Evolutionary conservation across 805 yeast species (phyloP).

Genomic region (Wickerhamiella shivajii): DNA sequence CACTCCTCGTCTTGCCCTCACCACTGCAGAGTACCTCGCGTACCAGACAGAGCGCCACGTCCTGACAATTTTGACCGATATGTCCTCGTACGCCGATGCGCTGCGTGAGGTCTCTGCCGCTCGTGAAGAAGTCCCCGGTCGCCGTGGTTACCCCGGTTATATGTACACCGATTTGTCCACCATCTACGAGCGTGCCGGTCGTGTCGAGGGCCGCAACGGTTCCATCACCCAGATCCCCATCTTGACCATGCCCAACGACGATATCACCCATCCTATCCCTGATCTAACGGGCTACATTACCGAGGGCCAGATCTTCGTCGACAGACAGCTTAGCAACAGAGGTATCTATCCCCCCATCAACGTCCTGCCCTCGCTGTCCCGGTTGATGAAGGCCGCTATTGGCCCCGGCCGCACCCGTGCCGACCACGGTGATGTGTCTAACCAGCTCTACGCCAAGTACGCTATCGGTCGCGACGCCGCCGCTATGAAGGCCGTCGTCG

Average conservation of each 20-base stretch:
- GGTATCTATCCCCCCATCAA: slow-evolving; percentile 99
- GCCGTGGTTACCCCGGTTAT: slow-evolving; percentile 99
- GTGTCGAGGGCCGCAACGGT: slow-evolving; percentile 99
- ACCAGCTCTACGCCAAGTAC: slow-evolving; percentile 96
- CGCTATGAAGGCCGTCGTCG: slow-evolving; percentile 99
- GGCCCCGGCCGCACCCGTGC: slow-evolving; percentile 99
- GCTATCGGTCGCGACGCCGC: slow-evolving; percentile 99
- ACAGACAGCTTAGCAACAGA: slow-evolving; percentile 89
- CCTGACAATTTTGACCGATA: slow-evolving; percentile 92
- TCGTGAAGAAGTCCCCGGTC: slow-evolving; percentile 99
- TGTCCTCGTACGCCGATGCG: slow-evolving; percentile 99
- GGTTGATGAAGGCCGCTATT: slow-evolving; percentile 98
- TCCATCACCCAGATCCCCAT: slow-evolving; percentile 98
- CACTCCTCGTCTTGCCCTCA: slow-evolving; percentile 96
- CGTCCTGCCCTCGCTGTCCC: slow-evolving; percentile 91
- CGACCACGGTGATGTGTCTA: slow-evolving; percentile 98
- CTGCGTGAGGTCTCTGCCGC: slow-evolving; percentile 99
- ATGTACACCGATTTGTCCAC: slow-evolving; percentile 99
- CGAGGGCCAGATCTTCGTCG: slow-evolving; percentile 96
- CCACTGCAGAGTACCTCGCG: slow-evolving; percentile 97
- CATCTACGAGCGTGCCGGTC: slow-evolving; percentile 98
- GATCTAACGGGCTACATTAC: slow-evolving; percentile 99
- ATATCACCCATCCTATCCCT: slow-evolving; percentile 98
- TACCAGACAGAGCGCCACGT: slow-evolving; percentile 99
- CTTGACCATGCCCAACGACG: slow-evolving; percentile 99